Evolutionary conservation across 768 basidiomycete genomes (phyloP).

Genomic region (Tulasnella sp.): DNA sequence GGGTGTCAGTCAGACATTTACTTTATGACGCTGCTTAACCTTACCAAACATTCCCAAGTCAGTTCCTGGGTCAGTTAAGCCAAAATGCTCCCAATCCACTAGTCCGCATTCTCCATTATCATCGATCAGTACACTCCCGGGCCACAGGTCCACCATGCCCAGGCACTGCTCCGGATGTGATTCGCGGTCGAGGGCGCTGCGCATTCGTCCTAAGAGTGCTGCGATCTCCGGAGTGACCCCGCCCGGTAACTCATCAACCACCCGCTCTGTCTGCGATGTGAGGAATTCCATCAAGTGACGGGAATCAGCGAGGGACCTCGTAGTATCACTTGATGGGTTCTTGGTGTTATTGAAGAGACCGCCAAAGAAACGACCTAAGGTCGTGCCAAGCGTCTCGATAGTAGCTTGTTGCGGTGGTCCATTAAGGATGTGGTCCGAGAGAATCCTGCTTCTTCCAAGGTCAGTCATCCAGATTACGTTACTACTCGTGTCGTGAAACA

Average conservation of each 20-base stretch:
- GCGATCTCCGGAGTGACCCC: neutral
- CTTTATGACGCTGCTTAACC: neutral
- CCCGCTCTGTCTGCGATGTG: neutral
- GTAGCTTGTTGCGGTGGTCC: neutral
- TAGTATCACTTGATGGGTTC: neutral
- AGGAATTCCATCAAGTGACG: neutral
- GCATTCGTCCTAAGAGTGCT: neutral
- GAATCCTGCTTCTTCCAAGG: neutral
- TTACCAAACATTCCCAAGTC: constrained; percentile 10
- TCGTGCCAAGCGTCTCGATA: neutral
- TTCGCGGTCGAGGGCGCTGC: neutral
- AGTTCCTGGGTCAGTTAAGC: neutral
- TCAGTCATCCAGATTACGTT: constrained; percentile 9
- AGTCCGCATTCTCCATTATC: neutral
- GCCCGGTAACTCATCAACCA: neutral
- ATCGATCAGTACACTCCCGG: neutral
- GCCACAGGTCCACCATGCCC: constrained; percentile 15
- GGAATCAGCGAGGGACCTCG: neutral
- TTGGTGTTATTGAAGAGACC: neutral
- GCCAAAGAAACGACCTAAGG: neutral
- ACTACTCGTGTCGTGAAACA: neutral
- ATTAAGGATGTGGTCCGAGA: neutral
- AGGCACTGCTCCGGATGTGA: neutral
- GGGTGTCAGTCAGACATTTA: neutral
- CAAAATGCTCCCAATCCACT: constrained; percentile 15